A percentile compares a stretch with the other conserved stretches of the same genome.
These are phyloP conservation scores for Cucumis melo DNA, from an alignment of 306 rosid species.

Conservation along the genomic window DNA sequence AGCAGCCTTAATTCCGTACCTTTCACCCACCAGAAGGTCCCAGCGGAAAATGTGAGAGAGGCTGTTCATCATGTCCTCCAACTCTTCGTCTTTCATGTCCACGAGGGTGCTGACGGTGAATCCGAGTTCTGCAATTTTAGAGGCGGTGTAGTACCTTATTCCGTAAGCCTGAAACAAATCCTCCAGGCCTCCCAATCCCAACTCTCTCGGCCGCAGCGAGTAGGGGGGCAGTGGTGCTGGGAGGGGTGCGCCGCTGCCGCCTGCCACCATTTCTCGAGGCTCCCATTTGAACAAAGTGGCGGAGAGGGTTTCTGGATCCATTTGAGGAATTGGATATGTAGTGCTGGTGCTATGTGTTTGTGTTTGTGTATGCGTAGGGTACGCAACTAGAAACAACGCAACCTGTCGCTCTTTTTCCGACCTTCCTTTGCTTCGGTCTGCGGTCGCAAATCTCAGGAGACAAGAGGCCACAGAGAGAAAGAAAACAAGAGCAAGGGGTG, in stretches of 20 bases:
- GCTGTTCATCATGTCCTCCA: constrained; percentile 95
- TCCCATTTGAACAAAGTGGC: constrained; percentile 78
- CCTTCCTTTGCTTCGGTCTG: background rate
- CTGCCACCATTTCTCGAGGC: constrained; percentile 30
- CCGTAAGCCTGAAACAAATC: constrained; percentile 83
- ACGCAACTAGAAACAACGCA: background rate
- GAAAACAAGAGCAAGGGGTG: background rate
- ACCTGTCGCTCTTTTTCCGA: background rate
- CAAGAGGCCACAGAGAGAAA: background rate
- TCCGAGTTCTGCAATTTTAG: constrained; percentile 82
- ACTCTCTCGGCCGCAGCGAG: constrained; percentile 20
- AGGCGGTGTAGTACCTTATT: constrained; percentile 65
- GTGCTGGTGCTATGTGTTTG: background rate
- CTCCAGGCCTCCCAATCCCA: constrained; percentile 50
- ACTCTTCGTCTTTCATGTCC: constrained; percentile 79
- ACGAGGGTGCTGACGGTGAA: constrained; percentile 76
- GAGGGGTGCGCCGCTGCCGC: constrained; percentile 13
- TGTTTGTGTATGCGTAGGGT: background rate
- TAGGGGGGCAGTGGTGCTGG: constrained; percentile 10
- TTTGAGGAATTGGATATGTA: constrained; percentile 4
- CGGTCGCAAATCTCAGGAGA: background rate
- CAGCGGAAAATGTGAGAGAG: constrained; percentile 64
- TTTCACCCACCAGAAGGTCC: constrained; percentile 86
- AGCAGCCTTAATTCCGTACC: constrained; percentile 89
- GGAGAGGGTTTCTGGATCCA: constrained; percentile 86